A percentile compares a stretch with the other conserved stretches of the same genome.
These are phyloP conservation scores for Gymnopilus junonius DNA, from an alignment of 768 basidiomycete genomes.

Conservation along the genomic window DNA sequence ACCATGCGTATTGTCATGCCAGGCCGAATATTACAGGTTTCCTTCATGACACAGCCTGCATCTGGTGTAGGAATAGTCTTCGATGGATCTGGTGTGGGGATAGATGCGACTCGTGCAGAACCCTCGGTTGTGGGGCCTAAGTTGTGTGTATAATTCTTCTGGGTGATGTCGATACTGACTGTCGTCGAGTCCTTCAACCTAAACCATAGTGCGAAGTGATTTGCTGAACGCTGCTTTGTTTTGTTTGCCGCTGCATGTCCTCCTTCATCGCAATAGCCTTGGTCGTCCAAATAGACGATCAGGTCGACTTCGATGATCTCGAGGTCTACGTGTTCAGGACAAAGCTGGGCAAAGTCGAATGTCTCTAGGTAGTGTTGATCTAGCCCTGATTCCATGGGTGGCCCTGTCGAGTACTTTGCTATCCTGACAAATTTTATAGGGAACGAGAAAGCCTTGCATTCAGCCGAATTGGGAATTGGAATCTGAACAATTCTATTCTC, in stretches of 20 bases:
- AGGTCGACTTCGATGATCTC: constrained; percentile 23
- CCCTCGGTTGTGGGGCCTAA: neutral
- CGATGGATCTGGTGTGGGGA: neutral
- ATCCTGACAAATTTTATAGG: neutral
- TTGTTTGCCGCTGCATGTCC: constrained; percentile 17
- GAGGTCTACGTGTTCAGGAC: neutral
- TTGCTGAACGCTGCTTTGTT: constrained; percentile 13
- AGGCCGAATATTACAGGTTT: constrained; percentile 2
- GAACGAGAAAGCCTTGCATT: neutral
- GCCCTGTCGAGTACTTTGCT: neutral
- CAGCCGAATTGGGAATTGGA: neutral
- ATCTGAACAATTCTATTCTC: neutral
- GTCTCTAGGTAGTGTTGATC: neutral
- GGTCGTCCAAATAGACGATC: constrained; percentile 16
- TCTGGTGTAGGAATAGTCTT: constrained; percentile 9
- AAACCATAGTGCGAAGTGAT: constrained; percentile 27
- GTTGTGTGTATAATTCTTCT: constrained; percentile 6
- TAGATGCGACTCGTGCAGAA: neutral
- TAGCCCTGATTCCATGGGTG: neutral
- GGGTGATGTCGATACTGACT: constrained; percentile 18
- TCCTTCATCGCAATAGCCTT: constrained; percentile 28
- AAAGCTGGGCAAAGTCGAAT: neutral
- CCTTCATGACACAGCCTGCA: constrained; percentile 19
- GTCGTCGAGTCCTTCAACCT: constrained; percentile 6
- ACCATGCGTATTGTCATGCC: constrained; percentile 16